These are phyloP conservation scores for Taiozyma sp. DNA, from an alignment of 1,139 yeast genomes.

Conservation along the genomic window DNA sequence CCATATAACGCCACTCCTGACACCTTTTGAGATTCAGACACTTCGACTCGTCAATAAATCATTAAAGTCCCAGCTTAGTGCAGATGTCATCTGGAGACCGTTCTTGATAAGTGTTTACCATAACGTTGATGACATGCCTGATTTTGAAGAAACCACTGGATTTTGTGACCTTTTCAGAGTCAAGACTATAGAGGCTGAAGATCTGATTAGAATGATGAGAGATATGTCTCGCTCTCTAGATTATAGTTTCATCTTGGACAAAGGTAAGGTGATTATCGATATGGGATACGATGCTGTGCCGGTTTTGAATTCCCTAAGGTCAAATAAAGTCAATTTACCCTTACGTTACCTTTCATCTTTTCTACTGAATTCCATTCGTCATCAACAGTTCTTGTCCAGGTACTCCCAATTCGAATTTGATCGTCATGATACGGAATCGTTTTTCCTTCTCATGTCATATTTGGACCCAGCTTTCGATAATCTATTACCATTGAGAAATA, in stretches of 20 bases:
- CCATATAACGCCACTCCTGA: slow-evolving; percentile 3
- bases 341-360: background rate
- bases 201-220: background rate
- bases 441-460: slow-evolving; percentile 4
- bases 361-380: slow-evolving; percentile 1
- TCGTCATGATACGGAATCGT: slow-evolving; percentile 2
- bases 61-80: slow-evolving; percentile 3
- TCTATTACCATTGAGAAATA: slow-evolving; percentile 11
- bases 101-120: slow-evolving; percentile 12
- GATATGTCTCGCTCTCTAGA: background rate
- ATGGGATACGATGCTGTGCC: slow-evolving; percentile 1
- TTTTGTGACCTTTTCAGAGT: background rate
- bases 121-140: slow-evolving; percentile 3
- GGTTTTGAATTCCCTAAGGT: background rate
- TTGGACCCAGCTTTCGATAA: slow-evolving; percentile 18
- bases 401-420: background rate
- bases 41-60: slow-evolving; percentile 9
- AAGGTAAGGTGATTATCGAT: background rate
- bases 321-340: background rate
- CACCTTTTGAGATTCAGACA: slow-evolving; percentile 9
- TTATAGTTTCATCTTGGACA: background rate
- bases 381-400: background rate
- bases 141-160: background rate
- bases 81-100: slow-evolving; percentile 15
- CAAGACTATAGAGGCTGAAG: slow-evolving; percentile 1